Evolutionary conservation across 2,329 filamentous ascomycete genomes (phyloP), one percentile per base, ranked within the genome.

Genomic region (Meredithiella fracta): DNA sequence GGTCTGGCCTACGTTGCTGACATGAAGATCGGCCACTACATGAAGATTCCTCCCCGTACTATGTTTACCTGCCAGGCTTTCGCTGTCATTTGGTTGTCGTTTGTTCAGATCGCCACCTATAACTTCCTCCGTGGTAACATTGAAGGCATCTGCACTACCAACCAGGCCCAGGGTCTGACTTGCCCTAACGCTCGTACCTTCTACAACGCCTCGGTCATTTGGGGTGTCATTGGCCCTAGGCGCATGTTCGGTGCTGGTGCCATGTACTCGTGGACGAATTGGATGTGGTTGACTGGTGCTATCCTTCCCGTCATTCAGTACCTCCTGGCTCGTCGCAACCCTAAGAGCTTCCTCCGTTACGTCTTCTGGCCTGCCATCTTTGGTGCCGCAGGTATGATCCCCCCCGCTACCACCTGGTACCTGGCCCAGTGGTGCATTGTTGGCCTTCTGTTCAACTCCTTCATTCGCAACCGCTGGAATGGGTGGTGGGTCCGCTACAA

Each of bases 401-500:
- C 76, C 0, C 76, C 76, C 0, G 77, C 77, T 0, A 79, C 77
- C 0, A 72, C 74, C 1, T 72, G 78, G 59, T 78, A 73, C 64
- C 73, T 79, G 57, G 70, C 74, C 37, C 67, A 72, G 53, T 80
- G 75, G 75, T 73, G 72, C 9, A 70, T 76, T 55, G 70, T 79
- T 14, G 77, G 77, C 5, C 69, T 73, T 54, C 55, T 76, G 56
- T 80, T 79, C 68, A 78, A 80, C 63, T 73, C 72, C 60, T 71
- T 65, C 53, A 72, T 80, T 58, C 71, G 71, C 51, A 65, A 70
- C 56, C 68, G 69, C 53, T 77, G 67, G 65, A 68, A 70, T 17
- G 76, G 74, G 23, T 80, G 77, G 77, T 80, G 77, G 77, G 71
- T 71, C 63, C 70, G 70, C 53, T 80, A 79, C 67, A 82, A 80